Evolutionary conservation across 176 grass and related monocot genomes (phyloP).

Genomic region (Avena insularis): DNA sequence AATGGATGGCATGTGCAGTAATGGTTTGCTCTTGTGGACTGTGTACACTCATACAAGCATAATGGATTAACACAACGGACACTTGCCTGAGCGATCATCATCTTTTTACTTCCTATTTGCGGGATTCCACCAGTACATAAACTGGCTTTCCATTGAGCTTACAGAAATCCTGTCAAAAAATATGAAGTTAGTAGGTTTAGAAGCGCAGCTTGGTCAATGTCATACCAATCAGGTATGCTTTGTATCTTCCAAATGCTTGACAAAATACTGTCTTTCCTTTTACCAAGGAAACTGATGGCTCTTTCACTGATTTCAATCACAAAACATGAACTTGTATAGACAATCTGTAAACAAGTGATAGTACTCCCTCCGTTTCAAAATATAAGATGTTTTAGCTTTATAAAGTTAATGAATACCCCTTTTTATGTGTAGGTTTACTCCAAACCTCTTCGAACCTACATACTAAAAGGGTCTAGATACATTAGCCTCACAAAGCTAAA

Average conservation of each 20-base stretch:
- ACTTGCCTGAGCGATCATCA: constrained; percentile 50
- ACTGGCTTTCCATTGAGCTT: constrained; percentile 83
- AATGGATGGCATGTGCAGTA: neutral
- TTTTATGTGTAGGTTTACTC: too few species aligned
- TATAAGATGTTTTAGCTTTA: too few species aligned
- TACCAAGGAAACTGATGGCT: neutral
- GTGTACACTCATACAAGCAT: neutral
- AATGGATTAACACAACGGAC: neutral
- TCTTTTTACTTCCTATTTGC: constrained; percentile 52
- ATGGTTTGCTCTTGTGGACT: neutral
- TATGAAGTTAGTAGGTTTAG: neutral
- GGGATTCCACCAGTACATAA: constrained; percentile 80
- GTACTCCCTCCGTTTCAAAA: too few species aligned
- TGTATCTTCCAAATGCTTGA: neutral
- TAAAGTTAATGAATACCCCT: too few species aligned
- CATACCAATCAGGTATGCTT: neutral
- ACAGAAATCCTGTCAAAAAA: constrained; percentile 63
- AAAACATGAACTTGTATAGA: neutral
- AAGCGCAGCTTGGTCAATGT: neutral
- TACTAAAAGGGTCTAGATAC: too few species aligned
- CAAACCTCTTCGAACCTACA: too few species aligned
- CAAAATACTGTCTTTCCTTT: neutral
- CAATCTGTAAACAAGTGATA: too few species aligned
- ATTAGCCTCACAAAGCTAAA: too few species aligned
- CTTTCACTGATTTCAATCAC: neutral